These are phyloP conservation scores for Ganoderma lucidum DNA, from an alignment of 1,284 basidiomycete genomes.

Conservation along the genomic window DNA sequence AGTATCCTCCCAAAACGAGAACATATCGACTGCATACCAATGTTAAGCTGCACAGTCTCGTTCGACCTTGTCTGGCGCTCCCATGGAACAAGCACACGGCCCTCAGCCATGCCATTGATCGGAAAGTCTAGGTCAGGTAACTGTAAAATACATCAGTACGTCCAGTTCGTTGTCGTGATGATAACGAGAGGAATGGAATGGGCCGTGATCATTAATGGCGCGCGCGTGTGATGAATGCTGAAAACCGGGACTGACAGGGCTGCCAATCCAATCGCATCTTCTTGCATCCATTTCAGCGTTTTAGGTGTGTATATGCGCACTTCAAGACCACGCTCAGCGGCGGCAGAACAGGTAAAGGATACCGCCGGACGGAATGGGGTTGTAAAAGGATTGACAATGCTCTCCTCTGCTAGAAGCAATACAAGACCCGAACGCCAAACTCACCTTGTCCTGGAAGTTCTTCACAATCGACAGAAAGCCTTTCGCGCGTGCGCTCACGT, in stretches of 20 bases:
- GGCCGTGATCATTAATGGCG: background rate
- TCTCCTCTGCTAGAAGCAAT: background rate
- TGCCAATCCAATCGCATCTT: no score
- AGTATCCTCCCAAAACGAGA: slow-evolving; percentile 11
- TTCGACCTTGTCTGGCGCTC: slow-evolving; percentile 78
- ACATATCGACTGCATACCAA: slow-evolving; percentile 46
- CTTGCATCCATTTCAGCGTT: no score
- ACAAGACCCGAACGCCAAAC: slow-evolving; percentile 26
- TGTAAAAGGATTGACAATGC: no score
- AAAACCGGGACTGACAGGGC: no score
- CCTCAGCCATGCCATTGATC: slow-evolving; percentile 91
- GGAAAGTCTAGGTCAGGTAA: slow-evolving; percentile 93
- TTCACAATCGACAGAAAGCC: slow-evolving; percentile 81
- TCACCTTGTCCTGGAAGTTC: slow-evolving; percentile 73
- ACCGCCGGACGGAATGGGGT: no score
- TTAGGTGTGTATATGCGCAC: no score
- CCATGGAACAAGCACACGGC: slow-evolving; percentile 90
- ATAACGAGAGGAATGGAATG: background rate
- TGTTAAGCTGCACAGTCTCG: slow-evolving; percentile 63
- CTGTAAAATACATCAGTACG: slow-evolving; percentile 45
- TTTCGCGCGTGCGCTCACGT: slow-evolving; percentile 79
- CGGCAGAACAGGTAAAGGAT: no score
- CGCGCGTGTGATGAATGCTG: background rate
- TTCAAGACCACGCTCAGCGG: no score
- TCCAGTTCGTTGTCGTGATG: background rate